Evolutionary conservation across 257 asterid species (phyloP), one percentile per base, ranked within the genome.

Genomic region (Gentiana dahurica): DNA sequence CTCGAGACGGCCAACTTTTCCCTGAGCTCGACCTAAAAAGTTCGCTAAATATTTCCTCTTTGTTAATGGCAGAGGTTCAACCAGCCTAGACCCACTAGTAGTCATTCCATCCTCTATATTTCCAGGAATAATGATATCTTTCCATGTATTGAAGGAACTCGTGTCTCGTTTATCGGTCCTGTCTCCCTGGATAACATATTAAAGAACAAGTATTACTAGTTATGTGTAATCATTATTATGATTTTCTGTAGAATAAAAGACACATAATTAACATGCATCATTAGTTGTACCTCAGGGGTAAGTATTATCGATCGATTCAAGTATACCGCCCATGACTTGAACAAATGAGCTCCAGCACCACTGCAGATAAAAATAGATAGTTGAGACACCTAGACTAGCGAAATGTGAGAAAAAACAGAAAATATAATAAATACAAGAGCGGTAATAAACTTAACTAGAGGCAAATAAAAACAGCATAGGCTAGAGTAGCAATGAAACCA

Each of bases 301-400:
- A 91, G 87, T 73, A 91, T 85, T 51, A 91, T 81, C 45, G 97
- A 91, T 34, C 97, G 94, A 68, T 91, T 91, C 73, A 91, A 55
- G 66, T 76, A 83, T 9, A 79, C 78, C 0, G 89, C 82, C 98
- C 98, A 91, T 13, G 98, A 88, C 83, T 83, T 91, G 79, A 91
- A 91, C 74, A 87, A 76, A 73, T 87, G 97, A 75, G 98, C 98
- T 65, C 98, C 98, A 75, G 98, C 98, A 51, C 98, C 98, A 72
- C 97, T 91, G 87, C 63, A 68, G 24, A 24, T 24, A 63, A 73
- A 47, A 56, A 55, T 39, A 46, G 39, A 34, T 48, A 36, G 12
- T 3, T 9, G 12, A 37, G 50, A 34, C 32, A 33, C 3, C 36
- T 5, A 41, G 46, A 5, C 9, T 10, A 41, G 46, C 10, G 9